Evolutionary conservation across 1,284 basidiomycete species (phyloP), one percentile per base, ranked within the genome.

Genomic region (Mycena sp.): DNA sequence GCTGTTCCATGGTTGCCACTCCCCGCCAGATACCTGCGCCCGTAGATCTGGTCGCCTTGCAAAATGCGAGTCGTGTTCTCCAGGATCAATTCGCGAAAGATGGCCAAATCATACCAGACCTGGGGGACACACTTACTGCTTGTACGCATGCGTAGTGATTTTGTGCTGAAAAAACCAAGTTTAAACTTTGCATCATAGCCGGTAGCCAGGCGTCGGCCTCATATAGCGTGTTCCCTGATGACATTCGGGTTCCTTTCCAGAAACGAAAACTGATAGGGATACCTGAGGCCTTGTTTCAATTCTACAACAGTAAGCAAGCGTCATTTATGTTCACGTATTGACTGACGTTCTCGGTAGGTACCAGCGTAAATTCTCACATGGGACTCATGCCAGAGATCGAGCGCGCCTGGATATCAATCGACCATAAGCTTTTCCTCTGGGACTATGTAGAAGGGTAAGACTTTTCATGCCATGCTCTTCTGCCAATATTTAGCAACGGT

Each of bases 401-500:
- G 70, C 87, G 96, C 52, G 96, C 94, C 0, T 99, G 96, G 95
- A 93, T 99, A 70, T 91, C 94, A 11, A 92, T 99, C 66, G 95
- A 98, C 80, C 91, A 97, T 76, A 93, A 94, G 71, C 83, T 99
- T 41, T 95, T 98, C 73, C 81, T 99, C 28, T 99, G 98, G 98
- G 95, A 99, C 77, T 99, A 99, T 77, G 81, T 90, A 52, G 94
- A 98, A 72, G 94, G 94, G 91, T 95, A 30, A 21, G 46, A 10
- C 14, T 38, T 21, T 49, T 44, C 4, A 44, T 28, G 59, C 52
- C 29, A 35, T 29, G 23, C 21, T 25, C 56, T 30, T 58, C 11
- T 12, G 4, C 14, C n/a, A 25, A 10, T 29, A 68, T 46, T 72
- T 19, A 69, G n/a, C 53, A 49, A 53, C 35, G 43, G 56, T 65